Conservation (phyloP, 2,329 filamentous ascomycete species). For the Penicillium sp. region DNA sequence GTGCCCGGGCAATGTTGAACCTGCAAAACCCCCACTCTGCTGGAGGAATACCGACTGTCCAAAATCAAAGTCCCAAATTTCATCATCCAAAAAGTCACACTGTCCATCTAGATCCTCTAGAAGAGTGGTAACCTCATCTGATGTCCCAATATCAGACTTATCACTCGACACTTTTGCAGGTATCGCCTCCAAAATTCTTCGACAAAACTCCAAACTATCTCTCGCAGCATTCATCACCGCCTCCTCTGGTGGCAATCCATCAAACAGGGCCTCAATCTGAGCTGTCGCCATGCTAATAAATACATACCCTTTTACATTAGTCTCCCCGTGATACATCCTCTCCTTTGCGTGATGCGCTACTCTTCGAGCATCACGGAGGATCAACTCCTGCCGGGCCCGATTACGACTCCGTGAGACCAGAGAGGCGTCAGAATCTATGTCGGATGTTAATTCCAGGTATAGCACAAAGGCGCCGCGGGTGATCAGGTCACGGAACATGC, state of each 20-base stretch:
- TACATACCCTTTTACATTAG: conserved; percentile 37
- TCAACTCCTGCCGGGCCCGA: conserved; percentile 10
- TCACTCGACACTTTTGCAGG: too few species aligned
- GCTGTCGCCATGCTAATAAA: conserved; percentile 32
- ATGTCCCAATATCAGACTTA: too few species aligned
- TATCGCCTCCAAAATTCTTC: too few species aligned
- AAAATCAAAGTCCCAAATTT: too few species aligned
- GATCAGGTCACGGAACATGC: conserved; percentile 35
- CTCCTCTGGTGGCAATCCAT: neutral
- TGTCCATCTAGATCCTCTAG: too few species aligned
- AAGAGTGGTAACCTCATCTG: too few species aligned
- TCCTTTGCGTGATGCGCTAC: conserved; percentile 28
- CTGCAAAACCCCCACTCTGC: too few species aligned
- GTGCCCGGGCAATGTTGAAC: too few species aligned
- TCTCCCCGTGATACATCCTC: conserved; percentile 35
- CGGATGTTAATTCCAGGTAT: conserved; percentile 22
- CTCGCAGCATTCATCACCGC: neutral
- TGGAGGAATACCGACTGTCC: too few species aligned
- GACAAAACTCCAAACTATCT: too few species aligned
- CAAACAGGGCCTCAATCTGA: conserved; percentile 23
- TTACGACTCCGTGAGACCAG: conserved; percentile 10
- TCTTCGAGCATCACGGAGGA: conserved; percentile 24
- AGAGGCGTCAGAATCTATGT: conserved; percentile 15
- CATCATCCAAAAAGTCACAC: too few species aligned
- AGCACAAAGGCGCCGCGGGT: conserved; percentile 26